phyloP scores from a whole-genome alignment of 2,329 filamentous ascomycete species.

The Dothideomycetidae sp. region DNA sequence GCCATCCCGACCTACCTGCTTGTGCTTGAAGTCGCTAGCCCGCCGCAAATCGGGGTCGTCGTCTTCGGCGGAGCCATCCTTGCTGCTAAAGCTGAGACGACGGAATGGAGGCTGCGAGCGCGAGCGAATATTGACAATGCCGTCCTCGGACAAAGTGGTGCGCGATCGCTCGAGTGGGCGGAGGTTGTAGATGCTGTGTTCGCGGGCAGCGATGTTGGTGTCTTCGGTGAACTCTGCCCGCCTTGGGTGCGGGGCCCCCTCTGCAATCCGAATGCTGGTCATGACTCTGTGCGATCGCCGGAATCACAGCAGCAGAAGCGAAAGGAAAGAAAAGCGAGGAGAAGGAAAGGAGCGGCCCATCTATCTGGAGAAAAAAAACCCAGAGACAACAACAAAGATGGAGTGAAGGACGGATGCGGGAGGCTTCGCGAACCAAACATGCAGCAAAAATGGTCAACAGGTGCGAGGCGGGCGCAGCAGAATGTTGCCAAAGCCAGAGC shows the following conservation, averaged over 20 bases:
- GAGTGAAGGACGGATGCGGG: too few relatives aligned
- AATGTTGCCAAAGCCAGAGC: too few relatives aligned
- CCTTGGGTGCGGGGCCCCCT: background rate
- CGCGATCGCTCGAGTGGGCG: background rate
- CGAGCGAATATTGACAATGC: constrained; percentile 7
- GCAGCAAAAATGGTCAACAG: too few relatives aligned
- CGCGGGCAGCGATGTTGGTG: background rate
- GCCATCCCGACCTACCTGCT: constrained; percentile 9
- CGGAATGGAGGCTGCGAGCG: background rate
- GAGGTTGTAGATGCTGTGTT: constrained; percentile 5
- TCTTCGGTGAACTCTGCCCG: background rate
- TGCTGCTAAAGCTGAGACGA: background rate
- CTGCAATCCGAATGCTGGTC: constrained; percentile 6
- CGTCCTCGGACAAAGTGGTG: constrained; percentile 4
- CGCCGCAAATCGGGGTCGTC: constrained; percentile 16
- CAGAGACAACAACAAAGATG: too few relatives aligned
- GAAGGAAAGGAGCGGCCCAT: too few relatives aligned
- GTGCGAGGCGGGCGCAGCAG: too few relatives aligned
- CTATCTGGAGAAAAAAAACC: too few relatives aligned
- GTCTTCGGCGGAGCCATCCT: background rate
- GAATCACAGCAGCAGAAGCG: too few relatives aligned
- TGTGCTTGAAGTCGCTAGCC: constrained; percentile 17
- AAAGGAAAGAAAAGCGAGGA: too few relatives aligned
- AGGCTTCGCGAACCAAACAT: too few relatives aligned
- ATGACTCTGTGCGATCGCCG: too few relatives aligned